These are phyloP conservation scores for Filosporella fistucella DNA, from an alignment of 495 filamentous ascomycete genomes.

Conservation along the genomic window DNA sequence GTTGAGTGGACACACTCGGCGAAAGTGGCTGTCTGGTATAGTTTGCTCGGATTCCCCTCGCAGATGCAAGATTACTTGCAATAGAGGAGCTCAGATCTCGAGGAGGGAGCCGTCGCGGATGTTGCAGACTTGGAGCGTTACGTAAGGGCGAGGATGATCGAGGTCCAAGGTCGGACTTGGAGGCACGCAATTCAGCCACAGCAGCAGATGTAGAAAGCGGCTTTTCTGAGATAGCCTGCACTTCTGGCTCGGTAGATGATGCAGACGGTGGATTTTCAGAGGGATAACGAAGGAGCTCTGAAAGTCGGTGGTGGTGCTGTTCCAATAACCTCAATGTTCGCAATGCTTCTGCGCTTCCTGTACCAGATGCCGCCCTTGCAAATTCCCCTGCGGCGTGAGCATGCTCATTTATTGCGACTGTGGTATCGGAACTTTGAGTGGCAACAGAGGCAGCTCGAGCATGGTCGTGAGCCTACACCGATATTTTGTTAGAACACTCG, in stretches of 20 bases:
- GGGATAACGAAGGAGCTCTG: slow-evolving; percentile 70
- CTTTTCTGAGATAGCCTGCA: slow-evolving; percentile 25
- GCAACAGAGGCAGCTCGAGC: slow-evolving; percentile 73
- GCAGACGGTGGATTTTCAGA: slow-evolving; percentile 48
- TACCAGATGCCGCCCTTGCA: slow-evolving; percentile 70
- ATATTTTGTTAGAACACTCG: slow-evolving; percentile 1
- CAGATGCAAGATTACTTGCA: slow-evolving; percentile 85
- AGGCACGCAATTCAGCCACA: slow-evolving; percentile 24
- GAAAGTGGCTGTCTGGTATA: slow-evolving; percentile 57
- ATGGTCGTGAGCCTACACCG: slow-evolving; percentile 68
- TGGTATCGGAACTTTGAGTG: slow-evolving; percentile 68
- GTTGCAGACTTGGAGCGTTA: slow-evolving; percentile 29
- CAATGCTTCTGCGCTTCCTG: slow-evolving; percentile 75
- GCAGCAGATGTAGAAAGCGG: slow-evolving; percentile 22
- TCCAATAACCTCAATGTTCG: slow-evolving; percentile 82
- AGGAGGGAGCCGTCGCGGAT: slow-evolving; percentile 44
- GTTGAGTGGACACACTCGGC: slow-evolving; percentile 68
- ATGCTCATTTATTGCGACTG: slow-evolving; percentile 80
- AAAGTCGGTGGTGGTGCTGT: slow-evolving; percentile 75
- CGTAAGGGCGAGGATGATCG: slow-evolving; percentile 39
- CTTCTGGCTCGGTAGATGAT: slow-evolving; percentile 16
- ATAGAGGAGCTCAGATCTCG: slow-evolving; percentile 79
- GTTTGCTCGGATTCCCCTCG: slow-evolving; percentile 75
- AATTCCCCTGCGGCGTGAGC: slow-evolving; percentile 87
- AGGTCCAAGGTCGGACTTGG: slow-evolving; percentile 25